Base-by-base conservation (phyloP, 2,329 filamentous ascomycete genomes). In the Pseudogymnoascus sp. region DNA sequence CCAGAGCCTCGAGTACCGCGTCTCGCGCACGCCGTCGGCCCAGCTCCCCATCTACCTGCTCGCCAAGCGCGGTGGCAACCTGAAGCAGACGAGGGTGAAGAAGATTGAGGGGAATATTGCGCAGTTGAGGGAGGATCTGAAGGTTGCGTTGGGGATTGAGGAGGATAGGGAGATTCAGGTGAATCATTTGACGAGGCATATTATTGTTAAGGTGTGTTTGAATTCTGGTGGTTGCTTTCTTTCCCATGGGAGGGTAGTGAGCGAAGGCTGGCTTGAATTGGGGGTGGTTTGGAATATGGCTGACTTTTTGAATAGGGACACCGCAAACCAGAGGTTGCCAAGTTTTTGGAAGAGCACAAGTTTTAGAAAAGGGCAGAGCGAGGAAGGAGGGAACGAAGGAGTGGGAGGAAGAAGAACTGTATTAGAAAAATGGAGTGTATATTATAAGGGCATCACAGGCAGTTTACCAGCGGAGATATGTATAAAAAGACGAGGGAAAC, bases 1-100 rank as follows among this genome's bases (percentile, higher is more conserved):
- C 61, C 63, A 64, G 61, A 38, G 67, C 59, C 66, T 69, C 63
- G 65, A 67, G n/a, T 68, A 68, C 63, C 81, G 86, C 69, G 81
- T 97, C 66, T 79, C 80, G 60, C 87, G 91, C 65, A 93, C 91
- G 2, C 77, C 80, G 1, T 87, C 84, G 38, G 83, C 85, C 58
- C 85, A 91, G 67, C 78, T 94, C 2, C 86, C 91, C 25, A 83
- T 97, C 48, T 99, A 97, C 77, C 79, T 86, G 13, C 80, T 85
- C 67, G 79, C 77, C 66, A 92, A 90, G 77, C 81, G 85, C 10
- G 91, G 91, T 60, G 90, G 91, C 12, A 94, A 90, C 66, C 80
- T 86, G 71, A 84, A 86, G 69, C 76, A 89, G 69, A 95, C 93
- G 4, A 75, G 84, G 62, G 77, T 99, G 62, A 89, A 91, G 73